These are phyloP conservation scores for Mortierella claussenii DNA, from an alignment of 192 early-diverging fungal genomes.

Conservation along the genomic window DNA sequence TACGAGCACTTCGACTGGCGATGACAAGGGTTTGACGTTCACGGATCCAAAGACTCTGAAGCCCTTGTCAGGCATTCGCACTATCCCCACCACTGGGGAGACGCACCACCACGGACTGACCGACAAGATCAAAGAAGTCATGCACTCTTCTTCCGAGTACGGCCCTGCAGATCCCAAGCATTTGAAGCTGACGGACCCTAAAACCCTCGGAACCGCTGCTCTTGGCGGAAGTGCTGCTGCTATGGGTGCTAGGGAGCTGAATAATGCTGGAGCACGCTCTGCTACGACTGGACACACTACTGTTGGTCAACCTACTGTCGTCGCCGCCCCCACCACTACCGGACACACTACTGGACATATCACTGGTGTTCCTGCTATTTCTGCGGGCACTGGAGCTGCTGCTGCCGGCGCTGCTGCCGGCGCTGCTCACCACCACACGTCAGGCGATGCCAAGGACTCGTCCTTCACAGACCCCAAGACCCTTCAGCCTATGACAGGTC, in stretches of 20 bases:
- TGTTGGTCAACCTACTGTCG: neutral
- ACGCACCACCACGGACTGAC: neutral
- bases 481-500: neutral
- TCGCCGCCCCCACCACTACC: neutral
- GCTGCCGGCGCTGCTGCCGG: too few relatives aligned
- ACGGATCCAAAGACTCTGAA: neutral
- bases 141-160: slow-evolving; percentile 3
- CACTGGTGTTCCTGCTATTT: too few relatives aligned
- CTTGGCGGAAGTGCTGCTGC: neutral
- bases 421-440: neutral
- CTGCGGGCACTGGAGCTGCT: too few relatives aligned
- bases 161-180: slow-evolving; percentile 17
- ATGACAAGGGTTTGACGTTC: neutral
- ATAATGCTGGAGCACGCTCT: neutral
- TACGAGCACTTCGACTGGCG: neutral
- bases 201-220: neutral
- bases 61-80: neutral
- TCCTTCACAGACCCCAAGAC: slow-evolving; percentile 6
- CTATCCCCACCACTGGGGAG: neutral
- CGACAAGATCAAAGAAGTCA: slow-evolving; percentile 3
- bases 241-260: neutral
- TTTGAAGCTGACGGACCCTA: slow-evolving; percentile 7
- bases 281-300: neutral
- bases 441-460: slow-evolving; percentile 7
- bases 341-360: neutral